Conservation (phyloP, 179 eudicot genomes). For the Camellia oleifera region DNA sequence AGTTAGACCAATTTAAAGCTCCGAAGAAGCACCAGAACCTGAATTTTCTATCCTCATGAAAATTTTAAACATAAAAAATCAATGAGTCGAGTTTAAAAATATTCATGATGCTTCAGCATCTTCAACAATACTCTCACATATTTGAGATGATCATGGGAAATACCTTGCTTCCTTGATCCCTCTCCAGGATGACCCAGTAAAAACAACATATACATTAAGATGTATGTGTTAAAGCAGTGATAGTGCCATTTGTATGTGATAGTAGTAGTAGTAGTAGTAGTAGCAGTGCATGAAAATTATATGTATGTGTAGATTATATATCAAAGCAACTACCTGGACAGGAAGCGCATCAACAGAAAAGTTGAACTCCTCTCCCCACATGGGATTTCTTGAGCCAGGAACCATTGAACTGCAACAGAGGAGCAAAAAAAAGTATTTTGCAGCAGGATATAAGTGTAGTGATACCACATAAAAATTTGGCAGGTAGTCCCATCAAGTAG, state of each 20-base stretch:
- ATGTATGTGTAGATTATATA: neutral
- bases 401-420: constrained; percentile 79
- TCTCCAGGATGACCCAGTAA: neutral
- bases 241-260: neutral
- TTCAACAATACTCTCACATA: neutral
- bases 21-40: neutral
- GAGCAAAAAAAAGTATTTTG: neutral
- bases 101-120: neutral
- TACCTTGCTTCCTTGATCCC: neutral
- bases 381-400: constrained; percentile 96
- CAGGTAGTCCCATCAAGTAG: neutral
- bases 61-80: neutral
- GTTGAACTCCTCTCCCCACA: constrained; percentile 99
- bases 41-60: neutral
- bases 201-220: neutral
- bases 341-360: constrained; percentile 86
- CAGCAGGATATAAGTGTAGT: neutral
- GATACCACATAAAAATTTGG: neutral
- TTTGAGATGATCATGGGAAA: neutral
- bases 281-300: neutral
- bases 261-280: neutral
- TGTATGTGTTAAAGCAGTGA: neutral
- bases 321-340: constrained; percentile 62
- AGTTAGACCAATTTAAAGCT: neutral
- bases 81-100: neutral